Percentiles rank a stretch among this genome's conserved stretches.
Conservation (phyloP, 345 rosid species). For the Eucalyptus cloeziana region DNA sequence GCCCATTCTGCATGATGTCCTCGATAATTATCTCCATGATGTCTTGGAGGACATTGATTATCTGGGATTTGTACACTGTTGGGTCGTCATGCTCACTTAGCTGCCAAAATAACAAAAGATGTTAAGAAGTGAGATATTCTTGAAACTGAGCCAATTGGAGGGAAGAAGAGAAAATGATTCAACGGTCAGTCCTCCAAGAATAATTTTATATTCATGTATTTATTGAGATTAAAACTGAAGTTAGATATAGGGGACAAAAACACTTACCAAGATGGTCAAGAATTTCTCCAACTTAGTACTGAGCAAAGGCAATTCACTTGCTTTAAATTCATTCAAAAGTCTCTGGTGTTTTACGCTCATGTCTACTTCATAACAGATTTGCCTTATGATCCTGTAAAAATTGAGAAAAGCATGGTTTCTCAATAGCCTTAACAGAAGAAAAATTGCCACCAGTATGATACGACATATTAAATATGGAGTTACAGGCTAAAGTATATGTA, state of each 20-base stretch:
- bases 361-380: slow-evolving; percentile 50
- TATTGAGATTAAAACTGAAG: background rate
- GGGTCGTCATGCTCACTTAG: slow-evolving; percentile 13
- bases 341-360: slow-evolving; percentile 21
- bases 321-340: slow-evolving; percentile 53
- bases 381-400: slow-evolving; percentile 35
- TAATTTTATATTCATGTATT: background rate
- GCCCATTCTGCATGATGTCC: slow-evolving; percentile 66
- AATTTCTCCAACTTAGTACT: slow-evolving; percentile 71
- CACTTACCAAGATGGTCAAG: slow-evolving; percentile 53
- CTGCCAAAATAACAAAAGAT: slow-evolving; percentile 24
- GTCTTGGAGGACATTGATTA: slow-evolving; percentile 83
- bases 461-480: background rate
- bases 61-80: slow-evolving; percentile 48
- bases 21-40: slow-evolving; percentile 75
- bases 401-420: background rate
- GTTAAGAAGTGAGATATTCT: background rate
- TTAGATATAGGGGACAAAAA: background rate
- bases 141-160: background rate
- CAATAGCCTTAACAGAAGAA: background rate
- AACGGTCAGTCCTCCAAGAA: background rate
- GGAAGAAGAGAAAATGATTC: background rate
- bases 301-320: slow-evolving; percentile 70
- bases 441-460: background rate
- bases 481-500: background rate